Evolutionary conservation across 805 yeast genomes (phyloP).

Genomic region (Martiniozyma abietophila): DNA sequence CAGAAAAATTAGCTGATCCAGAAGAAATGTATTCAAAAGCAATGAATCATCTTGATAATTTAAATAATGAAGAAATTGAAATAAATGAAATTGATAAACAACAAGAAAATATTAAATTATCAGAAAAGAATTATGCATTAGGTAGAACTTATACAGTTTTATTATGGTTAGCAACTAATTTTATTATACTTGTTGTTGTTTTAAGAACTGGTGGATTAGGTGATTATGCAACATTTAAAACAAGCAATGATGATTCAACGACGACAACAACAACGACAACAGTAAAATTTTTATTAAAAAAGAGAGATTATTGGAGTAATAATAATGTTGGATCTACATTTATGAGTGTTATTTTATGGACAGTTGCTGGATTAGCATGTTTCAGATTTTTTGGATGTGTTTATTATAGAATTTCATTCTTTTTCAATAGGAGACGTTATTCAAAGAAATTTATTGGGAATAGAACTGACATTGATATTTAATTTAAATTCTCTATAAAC

Average conservation of each 20-base stretch:
- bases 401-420: slow-evolving; percentile 31
- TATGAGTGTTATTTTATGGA: slow-evolving; percentile 80
- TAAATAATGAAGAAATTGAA: slow-evolving; percentile 39
- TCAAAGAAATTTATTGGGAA: slow-evolving; percentile 5
- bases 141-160: slow-evolving; percentile 83
- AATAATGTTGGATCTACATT: slow-evolving; percentile 34
- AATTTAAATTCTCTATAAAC: neutral
- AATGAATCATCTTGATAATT: slow-evolving; percentile 19
- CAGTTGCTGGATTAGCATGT: slow-evolving; percentile 79
- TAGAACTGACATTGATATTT: neutral
- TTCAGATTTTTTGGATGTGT: slow-evolving; percentile 70
- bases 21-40: slow-evolving; percentile 22
- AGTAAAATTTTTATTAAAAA: slow-evolving; percentile 22
- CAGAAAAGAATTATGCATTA: slow-evolving; percentile 71
- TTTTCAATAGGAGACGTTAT: slow-evolving; percentile 18
- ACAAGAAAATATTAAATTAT: slow-evolving; percentile 13
- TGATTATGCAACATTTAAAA: slow-evolving; percentile 22
- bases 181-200: slow-evolving; percentile 69
- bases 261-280: slow-evolving; percentile 24
- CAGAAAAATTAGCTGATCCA: slow-evolving; percentile 25
- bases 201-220: slow-evolving; percentile 74
- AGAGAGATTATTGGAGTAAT: slow-evolving; percentile 17
- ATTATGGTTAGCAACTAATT: slow-evolving; percentile 79
- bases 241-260: slow-evolving; percentile 11
- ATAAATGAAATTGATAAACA: slow-evolving; percentile 7